Conservation (phyloP, 805 yeast species). For the Saturnispora besseyi region DNA sequence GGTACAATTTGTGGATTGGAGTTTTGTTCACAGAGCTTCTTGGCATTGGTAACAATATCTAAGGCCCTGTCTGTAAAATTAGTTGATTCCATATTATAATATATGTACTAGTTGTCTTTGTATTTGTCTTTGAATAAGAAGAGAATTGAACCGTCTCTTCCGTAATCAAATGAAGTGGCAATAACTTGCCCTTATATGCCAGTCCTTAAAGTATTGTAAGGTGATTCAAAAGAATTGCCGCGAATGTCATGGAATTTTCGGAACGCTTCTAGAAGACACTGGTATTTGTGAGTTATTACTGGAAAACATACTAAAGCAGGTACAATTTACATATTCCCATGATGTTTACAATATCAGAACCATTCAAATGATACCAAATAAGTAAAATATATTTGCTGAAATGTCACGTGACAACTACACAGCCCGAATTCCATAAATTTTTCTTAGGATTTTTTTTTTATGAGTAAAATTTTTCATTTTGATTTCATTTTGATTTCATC, state of each 20-base stretch:
- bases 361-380: not conserved
- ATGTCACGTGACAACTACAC: not conserved
- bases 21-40: conserved; percentile 74
- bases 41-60: conserved; percentile 68
- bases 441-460: not conserved
- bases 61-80: conserved; percentile 94
- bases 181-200: not conserved
- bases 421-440: not conserved
- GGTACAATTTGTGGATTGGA: conserved; percentile 79
- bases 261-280: conserved; percentile 1
- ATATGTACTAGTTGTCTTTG: not conserved
- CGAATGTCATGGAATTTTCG: not conserved
- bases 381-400: too few relatives aligned
- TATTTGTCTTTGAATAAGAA: not conserved
- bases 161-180: not conserved
- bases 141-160: not conserved
- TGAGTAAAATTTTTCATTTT: not conserved
- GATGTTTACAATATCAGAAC: too few relatives aligned
- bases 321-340: too few relatives aligned
- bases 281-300: too few relatives aligned
- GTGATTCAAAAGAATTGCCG: not conserved
- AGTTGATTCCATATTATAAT: conserved; percentile 44
- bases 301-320: not conserved
- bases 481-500: not conserved
- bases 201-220: not conserved